A percentile compares a stretch with the other conserved stretches of the same genome.
Evolutionary conservation across 768 basidiomycete species (phyloP).

Genomic region (Pleurotus tuoliensis): DNA sequence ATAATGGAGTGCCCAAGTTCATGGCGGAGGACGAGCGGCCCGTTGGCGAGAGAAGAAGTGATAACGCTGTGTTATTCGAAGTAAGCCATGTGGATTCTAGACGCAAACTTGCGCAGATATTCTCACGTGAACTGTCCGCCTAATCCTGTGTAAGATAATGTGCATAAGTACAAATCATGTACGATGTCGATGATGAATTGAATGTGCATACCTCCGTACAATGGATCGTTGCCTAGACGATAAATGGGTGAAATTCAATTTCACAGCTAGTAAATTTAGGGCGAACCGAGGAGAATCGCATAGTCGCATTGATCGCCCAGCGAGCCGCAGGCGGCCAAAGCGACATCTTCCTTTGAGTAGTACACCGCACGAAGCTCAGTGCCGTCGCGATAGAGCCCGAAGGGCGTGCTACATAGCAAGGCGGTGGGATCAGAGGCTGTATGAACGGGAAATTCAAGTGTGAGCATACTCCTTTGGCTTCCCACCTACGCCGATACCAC

Average conservation of each 20-base stretch:
- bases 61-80: slow-evolving; percentile 46
- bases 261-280: not conserved
- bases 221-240: slow-evolving; percentile 64
- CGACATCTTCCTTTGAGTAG: slow-evolving; percentile 63
- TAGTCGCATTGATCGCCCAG: slow-evolving; percentile 67
- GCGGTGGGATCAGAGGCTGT: not conserved
- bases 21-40: slow-evolving; percentile 71
- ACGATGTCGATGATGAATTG: not conserved
- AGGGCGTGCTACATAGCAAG: slow-evolving; percentile 50
- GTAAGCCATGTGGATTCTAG: not conserved
- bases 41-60: slow-evolving; percentile 71
- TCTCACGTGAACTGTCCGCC: slow-evolving; percentile 78
- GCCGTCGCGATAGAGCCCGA: slow-evolving; percentile 73
- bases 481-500: slow-evolving; percentile 67
- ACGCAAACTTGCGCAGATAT: not conserved
- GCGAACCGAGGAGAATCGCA: slow-evolving; percentile 66
- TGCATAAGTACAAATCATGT: not conserved
- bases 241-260: too few species aligned
- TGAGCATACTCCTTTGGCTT: slow-evolving; percentile 59
- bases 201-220: slow-evolving; percentile 61
- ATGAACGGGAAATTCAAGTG: not conserved
- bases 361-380: slow-evolving; percentile 75
- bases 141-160: slow-evolving; percentile 40
- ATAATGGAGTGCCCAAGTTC: slow-evolving; percentile 82
- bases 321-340: slow-evolving; percentile 62